Percentiles rank a stretch among this genome's conserved stretches.
Conservation (phyloP, 2,329 filamentous ascomycete genomes). For the Sclerotinia borealis region DNA sequence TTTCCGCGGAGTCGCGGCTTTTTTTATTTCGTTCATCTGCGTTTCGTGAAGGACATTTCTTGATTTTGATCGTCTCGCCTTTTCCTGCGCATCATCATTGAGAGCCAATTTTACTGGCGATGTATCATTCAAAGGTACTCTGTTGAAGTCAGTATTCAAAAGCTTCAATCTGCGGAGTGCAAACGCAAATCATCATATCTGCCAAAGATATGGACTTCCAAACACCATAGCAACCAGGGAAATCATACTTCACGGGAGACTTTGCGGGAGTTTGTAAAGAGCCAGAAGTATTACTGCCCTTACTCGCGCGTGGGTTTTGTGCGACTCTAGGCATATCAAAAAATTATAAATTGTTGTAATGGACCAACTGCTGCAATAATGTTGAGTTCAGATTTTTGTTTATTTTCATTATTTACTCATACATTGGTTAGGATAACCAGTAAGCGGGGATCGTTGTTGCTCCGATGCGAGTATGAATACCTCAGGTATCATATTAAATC, state of each 20-base stretch:
- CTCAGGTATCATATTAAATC: neutral
- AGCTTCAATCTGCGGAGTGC: neutral
- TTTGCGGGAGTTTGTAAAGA: conserved; percentile 31
- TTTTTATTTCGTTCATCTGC: conserved; percentile 87
- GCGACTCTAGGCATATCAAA: conserved; percentile 49
- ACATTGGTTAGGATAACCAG: no score
- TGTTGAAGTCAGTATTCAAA: conserved; percentile 34
- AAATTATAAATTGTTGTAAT: neutral
- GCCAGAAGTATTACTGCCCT: conserved; percentile 36
- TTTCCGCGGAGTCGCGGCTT: conserved; percentile 69
- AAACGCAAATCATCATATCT: neutral
- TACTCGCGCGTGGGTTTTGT: conserved; percentile 39
- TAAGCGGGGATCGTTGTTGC: neutral
- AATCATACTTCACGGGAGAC: conserved; percentile 32
- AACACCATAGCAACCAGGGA: conserved; percentile 8
- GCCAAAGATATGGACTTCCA: neutral
- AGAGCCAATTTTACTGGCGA: conserved; percentile 62
- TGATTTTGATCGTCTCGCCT: conserved; percentile 78
- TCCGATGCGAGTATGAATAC: neutral
- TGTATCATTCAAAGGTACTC: conserved; percentile 95
- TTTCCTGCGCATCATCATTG: conserved; percentile 92
- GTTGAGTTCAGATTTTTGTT: neutral
- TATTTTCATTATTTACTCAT: conserved; percentile 14
- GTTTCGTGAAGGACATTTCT: conserved; percentile 83
- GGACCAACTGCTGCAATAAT: neutral